Evolutionary conservation across 495 filamentous ascomycete genomes (phyloP).

Genomic region (Filosporella fistucella): DNA sequence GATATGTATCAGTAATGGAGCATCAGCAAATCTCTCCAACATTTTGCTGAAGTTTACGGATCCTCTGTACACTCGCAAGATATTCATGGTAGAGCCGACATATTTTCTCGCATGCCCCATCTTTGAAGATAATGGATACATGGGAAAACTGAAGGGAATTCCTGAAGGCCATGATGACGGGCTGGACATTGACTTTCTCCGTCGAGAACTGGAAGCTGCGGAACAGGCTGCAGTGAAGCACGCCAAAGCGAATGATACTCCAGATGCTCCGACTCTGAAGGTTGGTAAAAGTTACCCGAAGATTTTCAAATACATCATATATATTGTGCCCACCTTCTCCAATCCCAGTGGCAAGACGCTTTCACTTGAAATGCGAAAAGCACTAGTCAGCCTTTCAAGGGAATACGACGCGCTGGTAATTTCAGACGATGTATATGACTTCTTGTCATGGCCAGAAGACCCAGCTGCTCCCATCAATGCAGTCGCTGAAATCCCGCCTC

Average conservation of each 20-base stretch:
- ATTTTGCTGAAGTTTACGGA: background rate
- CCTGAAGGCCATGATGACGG: background rate
- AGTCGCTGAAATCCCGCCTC: background rate
- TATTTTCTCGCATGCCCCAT: background rate
- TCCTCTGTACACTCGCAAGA: background rate
- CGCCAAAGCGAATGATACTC: background rate
- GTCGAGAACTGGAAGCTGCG: background rate
- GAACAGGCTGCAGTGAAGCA: background rate
- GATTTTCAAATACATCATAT: background rate
- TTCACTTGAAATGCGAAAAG: background rate
- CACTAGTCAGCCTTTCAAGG: background rate
- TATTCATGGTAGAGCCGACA: background rate
- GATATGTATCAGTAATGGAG: background rate
- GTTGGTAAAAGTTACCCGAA: background rate
- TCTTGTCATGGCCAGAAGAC: background rate
- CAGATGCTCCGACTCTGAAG: background rate
- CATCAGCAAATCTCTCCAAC: background rate
- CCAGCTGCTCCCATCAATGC: background rate
- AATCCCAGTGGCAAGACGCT: background rate
- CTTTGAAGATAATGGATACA: background rate
- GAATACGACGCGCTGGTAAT: background rate
- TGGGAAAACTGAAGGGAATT: background rate
- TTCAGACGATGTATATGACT: background rate
- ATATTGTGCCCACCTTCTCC: background rate
- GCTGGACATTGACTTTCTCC: background rate